These are phyloP conservation scores for Epichloe uncinata DNA, from an alignment of 2,329 filamentous ascomycete genomes.

Conservation along the genomic window DNA sequence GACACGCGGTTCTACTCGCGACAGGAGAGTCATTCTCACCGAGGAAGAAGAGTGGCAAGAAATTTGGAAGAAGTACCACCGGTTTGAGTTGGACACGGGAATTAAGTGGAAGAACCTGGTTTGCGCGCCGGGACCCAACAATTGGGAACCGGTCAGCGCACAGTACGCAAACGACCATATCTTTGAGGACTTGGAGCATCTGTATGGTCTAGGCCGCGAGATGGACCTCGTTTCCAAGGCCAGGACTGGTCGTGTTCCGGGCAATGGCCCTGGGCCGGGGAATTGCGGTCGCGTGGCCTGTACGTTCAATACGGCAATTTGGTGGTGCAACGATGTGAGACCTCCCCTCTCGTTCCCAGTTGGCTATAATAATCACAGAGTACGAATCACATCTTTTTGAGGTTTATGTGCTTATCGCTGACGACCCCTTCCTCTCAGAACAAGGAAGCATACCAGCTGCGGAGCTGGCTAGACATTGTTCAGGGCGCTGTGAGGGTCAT, in stretches of 20 bases:
- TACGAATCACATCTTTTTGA: background rate
- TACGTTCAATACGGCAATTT: background rate
- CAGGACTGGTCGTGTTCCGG: background rate
- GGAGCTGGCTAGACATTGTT: background rate
- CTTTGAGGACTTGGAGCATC: no score
- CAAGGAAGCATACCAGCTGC: background rate
- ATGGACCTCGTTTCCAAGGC: background rate
- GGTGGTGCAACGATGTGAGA: background rate
- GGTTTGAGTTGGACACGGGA: background rate
- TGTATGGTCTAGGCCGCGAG: no score
- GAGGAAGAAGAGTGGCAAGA: background rate
- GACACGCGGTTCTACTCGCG: background rate
- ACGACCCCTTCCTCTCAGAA: background rate
- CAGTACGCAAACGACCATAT: no score
- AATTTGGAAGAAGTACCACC: background rate
- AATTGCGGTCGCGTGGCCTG: background rate
- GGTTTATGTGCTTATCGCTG: no score
- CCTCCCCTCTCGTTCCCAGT: background rate
- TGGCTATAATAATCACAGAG: no score
- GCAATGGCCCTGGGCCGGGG: background rate
- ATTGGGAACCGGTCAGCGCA: background rate
- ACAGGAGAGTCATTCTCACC: background rate
- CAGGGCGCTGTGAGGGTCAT: background rate
- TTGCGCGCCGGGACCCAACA: background rate
- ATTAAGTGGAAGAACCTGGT: background rate